Evolutionary conservation across 768 basidiomycete species (phyloP).

Genomic region (Amanita rubescens): DNA sequence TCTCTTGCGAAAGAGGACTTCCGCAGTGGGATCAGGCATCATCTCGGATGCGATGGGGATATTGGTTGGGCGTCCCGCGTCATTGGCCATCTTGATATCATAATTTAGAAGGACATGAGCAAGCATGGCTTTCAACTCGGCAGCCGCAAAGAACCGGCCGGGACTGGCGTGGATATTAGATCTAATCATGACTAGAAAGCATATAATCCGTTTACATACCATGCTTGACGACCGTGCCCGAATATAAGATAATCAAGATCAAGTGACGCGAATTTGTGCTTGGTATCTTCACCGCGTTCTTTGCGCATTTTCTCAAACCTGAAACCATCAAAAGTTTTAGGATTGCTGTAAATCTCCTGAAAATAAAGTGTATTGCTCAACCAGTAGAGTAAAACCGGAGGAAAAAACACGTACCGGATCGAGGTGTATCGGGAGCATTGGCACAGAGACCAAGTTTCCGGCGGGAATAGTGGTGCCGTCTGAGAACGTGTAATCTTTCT

Average conservation of each 20-base stretch:
- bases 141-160: conserved; percentile 29
- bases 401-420: conserved; percentile 8
- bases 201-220: conserved; percentile 6
- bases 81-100: conserved; percentile 26
- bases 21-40: conserved; percentile 24
- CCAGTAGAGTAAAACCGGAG: too few species aligned
- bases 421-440: conserved; percentile 9
- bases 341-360: conserved; percentile 28
- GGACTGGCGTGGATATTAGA: conserved; percentile 11
- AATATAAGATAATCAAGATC: conserved; percentile 24
- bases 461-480: conserved; percentile 20
- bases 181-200: background rate
- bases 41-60: conserved; percentile 10
- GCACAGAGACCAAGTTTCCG: conserved; percentile 16
- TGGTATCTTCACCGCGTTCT: conserved; percentile 17
- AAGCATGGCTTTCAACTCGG: conserved; percentile 25
- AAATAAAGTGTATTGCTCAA: background rate
- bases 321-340: conserved; percentile 29
- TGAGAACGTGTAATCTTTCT: conserved; percentile 31
- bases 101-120: conserved; percentile 26
- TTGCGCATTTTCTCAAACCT: conserved; percentile 30
- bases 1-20: too few species aligned
- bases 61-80: conserved; percentile 8
- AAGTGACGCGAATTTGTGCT: conserved; percentile 25
- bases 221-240: conserved; percentile 22